Evolutionary conservation across 1,284 basidiomycete species (phyloP), one percentile per base, ranked within the genome.

Genomic region (Peniophora sp.): DNA sequence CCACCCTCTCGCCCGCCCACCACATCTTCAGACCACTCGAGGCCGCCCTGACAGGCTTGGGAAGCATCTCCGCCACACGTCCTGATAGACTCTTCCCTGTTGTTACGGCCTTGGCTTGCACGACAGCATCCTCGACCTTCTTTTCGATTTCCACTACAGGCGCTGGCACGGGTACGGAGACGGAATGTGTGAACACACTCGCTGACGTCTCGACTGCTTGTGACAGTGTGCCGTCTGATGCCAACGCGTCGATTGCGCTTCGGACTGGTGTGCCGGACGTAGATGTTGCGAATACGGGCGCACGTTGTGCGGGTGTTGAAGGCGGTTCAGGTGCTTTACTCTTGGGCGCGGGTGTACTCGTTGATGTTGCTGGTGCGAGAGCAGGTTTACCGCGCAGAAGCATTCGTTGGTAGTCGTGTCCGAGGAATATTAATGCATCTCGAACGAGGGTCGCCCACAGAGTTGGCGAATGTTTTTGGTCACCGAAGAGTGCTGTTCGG

Each of bases 381-480:
- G 58, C 57, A 10, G 74, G 71, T 34, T 70, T 64, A 1, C 85
- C 85, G 18, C 74, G 67, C 2, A 73, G 68, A 3, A 80, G 61
- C 37, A 87, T 67, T 1, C 71, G 65, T 52, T 82, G 79, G 56
- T 86, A 86, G 60, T 90, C 85, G 1, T 69, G 64, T 3, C 83
- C 86, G 1, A 92, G 69, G 9, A 75, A 64, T 5, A 83, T 55
- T 2, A 91, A 71, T 20, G 78, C 73, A 49, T 81, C 78, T 2
- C 84, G 72, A 12, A 73, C 71, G 22, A 88, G 67, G 3, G 72
- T 72, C 24, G 68, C 70, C 86, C 88, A 91, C 3, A 85, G 62
- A 49, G 68, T 80, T 0, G 83, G 83, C 22, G 71, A 75, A 44
- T 78, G 75, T 57, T 83, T 85, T 60, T 86, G 82, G 58, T 90